Conservation (phyloP, 2,329 filamentous ascomycete genomes). For the Zymoseptoria tritici region DNA sequence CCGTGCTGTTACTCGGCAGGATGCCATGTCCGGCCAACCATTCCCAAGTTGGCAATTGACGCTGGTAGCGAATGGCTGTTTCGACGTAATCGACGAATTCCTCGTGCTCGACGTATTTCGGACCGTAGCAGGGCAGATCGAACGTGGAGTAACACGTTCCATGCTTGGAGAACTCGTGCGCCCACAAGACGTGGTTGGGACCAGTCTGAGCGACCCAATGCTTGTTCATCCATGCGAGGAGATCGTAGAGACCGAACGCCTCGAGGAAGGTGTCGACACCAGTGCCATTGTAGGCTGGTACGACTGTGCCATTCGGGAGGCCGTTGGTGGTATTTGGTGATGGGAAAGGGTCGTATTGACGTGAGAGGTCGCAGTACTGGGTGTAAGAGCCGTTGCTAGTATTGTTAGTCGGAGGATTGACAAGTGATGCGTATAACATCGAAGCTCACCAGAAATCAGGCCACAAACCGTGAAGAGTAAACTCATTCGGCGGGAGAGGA, state of each 20-base stretch:
- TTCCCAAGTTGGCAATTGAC: slow-evolving; percentile 50
- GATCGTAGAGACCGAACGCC: slow-evolving; percentile 51
- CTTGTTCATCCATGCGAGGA: slow-evolving; percentile 59
- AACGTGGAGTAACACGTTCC: slow-evolving; percentile 59
- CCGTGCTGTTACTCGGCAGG: slow-evolving; percentile 51
- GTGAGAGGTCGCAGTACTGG: slow-evolving; percentile 58
- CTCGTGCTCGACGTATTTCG: slow-evolving; percentile 47
- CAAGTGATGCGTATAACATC: background rate
- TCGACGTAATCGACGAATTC: slow-evolving; percentile 59
- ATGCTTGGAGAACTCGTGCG: slow-evolving; percentile 25
- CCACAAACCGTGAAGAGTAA: slow-evolving; percentile 57
- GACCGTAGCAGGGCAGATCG: slow-evolving; percentile 57
- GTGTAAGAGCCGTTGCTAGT: slow-evolving; percentile 50
- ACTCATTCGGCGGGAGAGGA: slow-evolving; percentile 49
- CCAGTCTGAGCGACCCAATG: slow-evolving; percentile 55
- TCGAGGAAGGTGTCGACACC: slow-evolving; percentile 53
- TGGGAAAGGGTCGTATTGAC: slow-evolving; percentile 54
- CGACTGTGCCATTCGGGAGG: slow-evolving; percentile 42
- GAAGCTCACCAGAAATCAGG: slow-evolving; percentile 39
- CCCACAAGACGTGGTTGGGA: slow-evolving; percentile 56
- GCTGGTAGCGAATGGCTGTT: slow-evolving; percentile 52
- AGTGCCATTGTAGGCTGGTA: slow-evolving; percentile 52
- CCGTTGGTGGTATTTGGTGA: slow-evolving; percentile 58
- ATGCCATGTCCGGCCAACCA: slow-evolving; percentile 53
- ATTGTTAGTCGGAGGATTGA: background rate